These are phyloP conservation scores for Phytophthora hibernalis DNA, from an alignment of 352 stramenopile genomes.

Conservation along the genomic window DNA sequence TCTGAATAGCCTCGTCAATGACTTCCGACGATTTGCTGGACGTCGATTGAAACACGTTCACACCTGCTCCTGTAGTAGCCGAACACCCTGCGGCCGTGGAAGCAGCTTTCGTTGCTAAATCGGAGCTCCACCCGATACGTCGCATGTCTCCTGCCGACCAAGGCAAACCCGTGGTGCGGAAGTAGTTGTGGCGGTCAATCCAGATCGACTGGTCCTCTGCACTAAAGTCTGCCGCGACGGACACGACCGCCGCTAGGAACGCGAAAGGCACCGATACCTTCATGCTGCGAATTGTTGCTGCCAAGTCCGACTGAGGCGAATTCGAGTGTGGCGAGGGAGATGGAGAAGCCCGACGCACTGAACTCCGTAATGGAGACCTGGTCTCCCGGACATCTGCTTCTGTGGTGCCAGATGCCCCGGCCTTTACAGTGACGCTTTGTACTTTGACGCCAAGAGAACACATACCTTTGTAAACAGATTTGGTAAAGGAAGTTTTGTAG, in stretches of 20 bases:
- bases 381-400: constrained; percentile 24
- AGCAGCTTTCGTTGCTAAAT: constrained; percentile 50
- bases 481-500: neutral
- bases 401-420: constrained; percentile 7
- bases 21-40: constrained; percentile 33
- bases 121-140: constrained; percentile 64
- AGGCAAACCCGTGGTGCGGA: constrained; percentile 73
- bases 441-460: neutral
- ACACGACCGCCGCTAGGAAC: constrained; percentile 16
- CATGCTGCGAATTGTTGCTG: constrained; percentile 13
- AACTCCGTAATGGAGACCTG: constrained; percentile 26
- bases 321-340: constrained; percentile 21
- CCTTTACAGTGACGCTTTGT: constrained; percentile 6
- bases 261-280: constrained; percentile 19
- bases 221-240: constrained; percentile 30
- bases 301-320: constrained; percentile 11
- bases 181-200: constrained; percentile 84
- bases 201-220: constrained; percentile 62
- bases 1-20: constrained; percentile 63
- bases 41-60: constrained; percentile 60
- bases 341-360: constrained; percentile 26
- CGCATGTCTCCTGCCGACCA: constrained; percentile 75
- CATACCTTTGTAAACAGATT: constrained; percentile 12
- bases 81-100: constrained; percentile 50
- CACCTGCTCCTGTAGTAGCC: constrained; percentile 37